A percentile compares a stretch with the other conserved stretches of the same genome.
Evolutionary conservation across 2,329 filamentous ascomycete species (phyloP).

Genomic region (Hypocreales sp.): DNA sequence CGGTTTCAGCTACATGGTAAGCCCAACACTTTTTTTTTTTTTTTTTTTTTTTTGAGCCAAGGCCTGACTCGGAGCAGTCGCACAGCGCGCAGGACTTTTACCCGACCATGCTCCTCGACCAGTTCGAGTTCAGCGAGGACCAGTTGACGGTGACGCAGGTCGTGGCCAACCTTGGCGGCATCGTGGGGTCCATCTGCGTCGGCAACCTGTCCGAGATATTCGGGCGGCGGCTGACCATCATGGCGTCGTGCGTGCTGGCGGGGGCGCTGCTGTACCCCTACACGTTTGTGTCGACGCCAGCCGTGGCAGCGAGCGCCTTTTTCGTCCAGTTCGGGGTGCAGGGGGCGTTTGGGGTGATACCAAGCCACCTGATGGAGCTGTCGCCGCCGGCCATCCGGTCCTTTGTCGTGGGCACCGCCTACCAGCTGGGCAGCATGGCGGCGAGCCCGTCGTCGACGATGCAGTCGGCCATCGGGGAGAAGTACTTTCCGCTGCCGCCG

Average conservation of each 20-base stretch:
- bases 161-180: slow-evolving; percentile 1
- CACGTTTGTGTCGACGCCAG: slow-evolving; percentile 1
- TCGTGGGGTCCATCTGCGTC: slow-evolving; percentile 1
- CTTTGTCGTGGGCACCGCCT: slow-evolving; percentile 1
- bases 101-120: slow-evolving; percentile 46
- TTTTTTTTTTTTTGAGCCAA: too few species aligned
- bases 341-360: slow-evolving; percentile 1
- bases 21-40: too few species aligned
- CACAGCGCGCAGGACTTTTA: slow-evolving; percentile 56
- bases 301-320: slow-evolving; percentile 1
- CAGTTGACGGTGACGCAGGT: slow-evolving; percentile 1
- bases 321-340: slow-evolving; percentile 1
- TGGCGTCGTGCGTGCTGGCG: slow-evolving; percentile 1
- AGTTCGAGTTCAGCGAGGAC: neutral
- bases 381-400: neutral
- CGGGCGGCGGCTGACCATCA: slow-evolving; percentile 1
- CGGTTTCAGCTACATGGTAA: slow-evolving; percentile 89
- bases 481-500: neutral
- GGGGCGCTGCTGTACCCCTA: slow-evolving; percentile 1
- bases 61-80: too few species aligned
- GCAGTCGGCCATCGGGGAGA: slow-evolving; percentile 1
- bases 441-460: slow-evolving; percentile 1
- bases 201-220: slow-evolving; percentile 1
- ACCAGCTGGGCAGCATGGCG: slow-evolving; percentile 1
- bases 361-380: slow-evolving; percentile 2